A percentile compares a stretch with the other conserved stretches of the same genome.
Conservation (phyloP, 2,329 filamentous ascomycete species). For the Pyricularia pennisetigena region DNA sequence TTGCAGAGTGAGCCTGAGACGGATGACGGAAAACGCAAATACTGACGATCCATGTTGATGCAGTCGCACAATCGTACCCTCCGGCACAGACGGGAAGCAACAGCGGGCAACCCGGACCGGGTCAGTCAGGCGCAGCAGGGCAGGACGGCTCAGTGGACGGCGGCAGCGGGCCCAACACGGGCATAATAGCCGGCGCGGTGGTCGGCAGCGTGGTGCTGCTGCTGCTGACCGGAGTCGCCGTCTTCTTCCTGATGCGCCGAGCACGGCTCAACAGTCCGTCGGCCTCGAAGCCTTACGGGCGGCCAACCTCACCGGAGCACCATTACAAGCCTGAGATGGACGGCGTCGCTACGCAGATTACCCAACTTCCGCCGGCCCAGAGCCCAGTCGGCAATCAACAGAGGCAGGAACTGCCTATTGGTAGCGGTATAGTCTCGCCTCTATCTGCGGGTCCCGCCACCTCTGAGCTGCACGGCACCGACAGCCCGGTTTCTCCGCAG, state of each 20-base stretch:
- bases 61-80: slow-evolving; percentile 8
- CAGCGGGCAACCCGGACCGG: slow-evolving; percentile 5
- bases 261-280: slow-evolving; percentile 17
- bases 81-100: slow-evolving; percentile 6
- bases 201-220: slow-evolving; percentile 23
- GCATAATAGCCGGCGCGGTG: slow-evolving; percentile 24
- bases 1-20: not conserved
- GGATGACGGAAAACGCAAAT: not conserved
- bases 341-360: slow-evolving; percentile 10
- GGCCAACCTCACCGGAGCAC: slow-evolving; percentile 2
- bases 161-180: slow-evolving; percentile 15
- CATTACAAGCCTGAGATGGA: slow-evolving; percentile 21
- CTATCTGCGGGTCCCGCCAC: slow-evolving; percentile 13
- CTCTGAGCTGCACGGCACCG: not conserved
- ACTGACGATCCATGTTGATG: not conserved
- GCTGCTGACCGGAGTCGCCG: slow-evolving; percentile 19
- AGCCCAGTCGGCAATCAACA: slow-evolving; percentile 19
- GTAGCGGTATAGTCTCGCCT: slow-evolving; percentile 15
- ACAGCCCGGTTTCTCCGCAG: not conserved
- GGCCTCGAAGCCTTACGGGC: slow-evolving; percentile 6
- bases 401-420: slow-evolving; percentile 12
- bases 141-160: not conserved
- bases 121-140: not conserved
- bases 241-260: slow-evolving; percentile 24
- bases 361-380: slow-evolving; percentile 12